These are phyloP conservation scores for Ophiognomonia clavigignenti-juglandacearum DNA, from an alignment of 2,329 filamentous ascomycete species.

Conservation along the genomic window DNA sequence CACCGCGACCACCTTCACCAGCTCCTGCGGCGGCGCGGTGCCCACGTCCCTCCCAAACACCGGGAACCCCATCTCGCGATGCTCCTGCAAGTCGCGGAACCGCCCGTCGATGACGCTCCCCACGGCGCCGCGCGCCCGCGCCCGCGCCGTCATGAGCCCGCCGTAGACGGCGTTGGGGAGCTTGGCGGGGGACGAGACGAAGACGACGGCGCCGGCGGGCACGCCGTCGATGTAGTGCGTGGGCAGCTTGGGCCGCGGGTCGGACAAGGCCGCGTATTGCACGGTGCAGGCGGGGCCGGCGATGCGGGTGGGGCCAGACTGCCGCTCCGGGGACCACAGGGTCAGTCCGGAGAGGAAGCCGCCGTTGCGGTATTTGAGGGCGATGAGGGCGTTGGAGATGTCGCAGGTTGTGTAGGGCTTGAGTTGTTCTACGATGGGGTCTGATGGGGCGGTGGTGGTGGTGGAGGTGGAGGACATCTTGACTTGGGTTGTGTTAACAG, in stretches of 20 bases:
- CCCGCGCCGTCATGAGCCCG: slow-evolving; percentile 47
- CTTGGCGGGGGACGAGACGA: slow-evolving; percentile 42
- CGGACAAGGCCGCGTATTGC: slow-evolving; percentile 41
- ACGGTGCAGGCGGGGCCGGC: slow-evolving; percentile 52
- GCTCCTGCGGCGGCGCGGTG: slow-evolving; percentile 36
- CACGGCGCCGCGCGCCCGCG: slow-evolving; percentile 36
- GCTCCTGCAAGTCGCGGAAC: slow-evolving; percentile 48
- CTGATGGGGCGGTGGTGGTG: slow-evolving; percentile 7
- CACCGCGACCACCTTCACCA: slow-evolving; percentile 37
- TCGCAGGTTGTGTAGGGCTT: slow-evolving; percentile 39
- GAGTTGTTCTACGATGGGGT: slow-evolving; percentile 27
- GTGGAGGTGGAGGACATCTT: neutral
- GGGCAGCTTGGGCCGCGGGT: slow-evolving; percentile 38
- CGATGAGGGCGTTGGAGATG: slow-evolving; percentile 47
- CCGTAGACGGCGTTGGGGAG: slow-evolving; percentile 49
- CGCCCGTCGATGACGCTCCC: slow-evolving; percentile 49
- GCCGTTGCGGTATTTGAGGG: slow-evolving; percentile 42
- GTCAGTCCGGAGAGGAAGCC: slow-evolving; percentile 50
- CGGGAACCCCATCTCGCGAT: slow-evolving; percentile 42
- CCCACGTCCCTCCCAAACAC: slow-evolving; percentile 41
- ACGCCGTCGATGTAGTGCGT: slow-evolving; percentile 49
- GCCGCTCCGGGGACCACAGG: slow-evolving; percentile 49
- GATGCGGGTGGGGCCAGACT: slow-evolving; percentile 46
- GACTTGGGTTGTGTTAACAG: too few species aligned
- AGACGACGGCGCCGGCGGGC: slow-evolving; percentile 41